Evolutionary conservation across 768 basidiomycete species (phyloP).

Genomic region (Hortiboletus campestris): DNA sequence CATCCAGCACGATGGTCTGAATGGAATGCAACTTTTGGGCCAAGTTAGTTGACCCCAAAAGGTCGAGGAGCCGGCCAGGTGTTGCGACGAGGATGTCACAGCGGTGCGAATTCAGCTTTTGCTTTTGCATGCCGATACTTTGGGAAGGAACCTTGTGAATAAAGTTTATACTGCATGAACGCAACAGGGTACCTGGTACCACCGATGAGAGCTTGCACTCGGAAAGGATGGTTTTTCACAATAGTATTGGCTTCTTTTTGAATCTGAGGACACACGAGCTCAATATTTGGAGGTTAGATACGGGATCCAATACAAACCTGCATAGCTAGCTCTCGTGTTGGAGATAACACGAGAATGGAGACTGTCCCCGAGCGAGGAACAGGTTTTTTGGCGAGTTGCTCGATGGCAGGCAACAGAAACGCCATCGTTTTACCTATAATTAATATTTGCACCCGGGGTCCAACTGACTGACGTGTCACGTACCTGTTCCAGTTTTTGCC

Average conservation of each 20-base stretch:
- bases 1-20: slow-evolving; percentile 59
- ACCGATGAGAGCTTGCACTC: slow-evolving; percentile 52
- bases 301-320: slow-evolving; percentile 48
- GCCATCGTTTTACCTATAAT: slow-evolving; percentile 63
- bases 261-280: slow-evolving; percentile 43
- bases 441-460: background rate
- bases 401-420: slow-evolving; percentile 74
- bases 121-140: slow-evolving; percentile 28
- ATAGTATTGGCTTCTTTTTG: slow-evolving; percentile 59
- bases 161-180: background rate
- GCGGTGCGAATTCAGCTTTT: slow-evolving; percentile 26
- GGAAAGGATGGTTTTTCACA: slow-evolving; percentile 39
- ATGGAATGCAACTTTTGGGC: slow-evolving; percentile 37
- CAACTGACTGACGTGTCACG: slow-evolving; percentile 11
- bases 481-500: slow-evolving; percentile 62
- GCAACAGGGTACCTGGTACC: slow-evolving; percentile 44
- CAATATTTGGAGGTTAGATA: background rate
- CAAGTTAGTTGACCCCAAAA: slow-evolving; percentile 49
- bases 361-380: slow-evolving; percentile 27
- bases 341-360: slow-evolving; percentile 66
- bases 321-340: slow-evolving; percentile 71
- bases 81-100: slow-evolving; percentile 68
- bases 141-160: slow-evolving; percentile 1
- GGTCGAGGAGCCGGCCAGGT: slow-evolving; percentile 73
- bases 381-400: slow-evolving; percentile 54